Base-by-base conservation (phyloP, 805 yeast genomes). In the Pachysolen tannophilus region DNA sequence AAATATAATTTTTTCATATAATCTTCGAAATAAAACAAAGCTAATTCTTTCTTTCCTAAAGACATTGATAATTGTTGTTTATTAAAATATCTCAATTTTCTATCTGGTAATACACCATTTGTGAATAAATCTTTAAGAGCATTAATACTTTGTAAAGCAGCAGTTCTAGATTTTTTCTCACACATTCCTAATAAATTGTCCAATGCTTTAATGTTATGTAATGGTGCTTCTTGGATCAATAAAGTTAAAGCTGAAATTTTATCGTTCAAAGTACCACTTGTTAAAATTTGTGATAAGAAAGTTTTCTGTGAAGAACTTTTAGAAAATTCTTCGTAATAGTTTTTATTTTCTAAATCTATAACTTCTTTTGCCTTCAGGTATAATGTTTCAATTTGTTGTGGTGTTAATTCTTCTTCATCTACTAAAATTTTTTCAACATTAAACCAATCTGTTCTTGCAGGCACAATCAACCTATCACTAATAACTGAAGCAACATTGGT, bases 221-320 rank as follows among this genome's bases (percentile, higher is more conserved):
- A 55, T 6, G 98, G 98, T 3, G 97, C 88, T 61, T 92, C 97
- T 55, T 92, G 97, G 32, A 88, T 74, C 53, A 92, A 66, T 53
- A 92, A 73, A 1, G 98, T 90, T 52, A 92, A 69, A 0, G 98
- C 96, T 32, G 95, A 84, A 37, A 92, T 83, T 61, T 92, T 87
- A 79, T 92, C 98, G 48, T 78, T 81, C 48, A 90, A 68, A 0
- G 98, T 92, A 83, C 98, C 98, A 45, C 77, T 81, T 5, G 87
- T 69, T 49, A 92, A 71, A 46, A 92, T 81, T 58, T 90, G 94
- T 1, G 90, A 72, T 67, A 86, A 75, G 56, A 90, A 90, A 67
- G 84, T 81, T 53, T 75, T 78, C 63, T 83, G 96, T 5, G 94
- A 82, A 26, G 81, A 76, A 37, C 79, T 72, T 44, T 77, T 77